phyloP scores from a whole-genome alignment of 371 early-diverging fungal species.

The Umbelopsis sp. region DNA sequence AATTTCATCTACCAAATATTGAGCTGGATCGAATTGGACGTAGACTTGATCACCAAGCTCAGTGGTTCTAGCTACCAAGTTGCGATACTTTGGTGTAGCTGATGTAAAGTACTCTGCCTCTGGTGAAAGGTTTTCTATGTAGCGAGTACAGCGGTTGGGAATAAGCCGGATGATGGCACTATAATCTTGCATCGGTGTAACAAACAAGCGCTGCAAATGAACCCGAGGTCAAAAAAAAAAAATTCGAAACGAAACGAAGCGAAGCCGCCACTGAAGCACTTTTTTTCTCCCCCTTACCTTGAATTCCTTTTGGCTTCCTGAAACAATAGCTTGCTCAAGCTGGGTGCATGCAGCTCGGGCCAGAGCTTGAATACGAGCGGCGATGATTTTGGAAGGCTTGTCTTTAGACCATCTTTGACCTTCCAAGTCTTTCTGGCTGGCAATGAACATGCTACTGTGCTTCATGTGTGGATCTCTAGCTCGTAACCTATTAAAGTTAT shows the following conservation, averaged over 20 bases:
- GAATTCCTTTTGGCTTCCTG: constrained; percentile 30
- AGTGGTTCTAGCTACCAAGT: constrained; percentile 33
- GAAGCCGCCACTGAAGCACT: background rate
- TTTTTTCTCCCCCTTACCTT: constrained; percentile 31
- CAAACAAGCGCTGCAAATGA: constrained; percentile 40
- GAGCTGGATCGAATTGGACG: constrained; percentile 69
- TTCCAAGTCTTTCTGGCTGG: constrained; percentile 62
- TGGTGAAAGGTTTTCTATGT: constrained; percentile 60
- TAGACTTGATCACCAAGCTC: constrained; percentile 45
- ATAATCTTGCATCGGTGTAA: constrained; percentile 72
- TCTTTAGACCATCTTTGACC: constrained; percentile 59
- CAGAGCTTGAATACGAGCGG: constrained; percentile 62
- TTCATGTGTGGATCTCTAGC: constrained; percentile 44
- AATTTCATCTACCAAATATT: constrained; percentile 63
- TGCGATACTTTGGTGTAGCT: constrained; percentile 32
- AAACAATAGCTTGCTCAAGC: constrained; percentile 35
- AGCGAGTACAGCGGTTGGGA: constrained; percentile 58
- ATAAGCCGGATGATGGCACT: constrained; percentile 68
- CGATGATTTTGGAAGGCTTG: constrained; percentile 57
- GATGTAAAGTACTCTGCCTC: constrained; percentile 43
- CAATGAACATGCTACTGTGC: constrained; percentile 67
- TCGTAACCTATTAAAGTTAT: constrained; percentile 49
- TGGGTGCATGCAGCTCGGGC: constrained; percentile 65
- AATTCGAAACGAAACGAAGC: background rate
- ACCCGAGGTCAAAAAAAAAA: constrained; percentile 39